Base-by-base conservation (phyloP, 495 filamentous ascomycete genomes). In the Lasiosphaeria hispida region DNA sequence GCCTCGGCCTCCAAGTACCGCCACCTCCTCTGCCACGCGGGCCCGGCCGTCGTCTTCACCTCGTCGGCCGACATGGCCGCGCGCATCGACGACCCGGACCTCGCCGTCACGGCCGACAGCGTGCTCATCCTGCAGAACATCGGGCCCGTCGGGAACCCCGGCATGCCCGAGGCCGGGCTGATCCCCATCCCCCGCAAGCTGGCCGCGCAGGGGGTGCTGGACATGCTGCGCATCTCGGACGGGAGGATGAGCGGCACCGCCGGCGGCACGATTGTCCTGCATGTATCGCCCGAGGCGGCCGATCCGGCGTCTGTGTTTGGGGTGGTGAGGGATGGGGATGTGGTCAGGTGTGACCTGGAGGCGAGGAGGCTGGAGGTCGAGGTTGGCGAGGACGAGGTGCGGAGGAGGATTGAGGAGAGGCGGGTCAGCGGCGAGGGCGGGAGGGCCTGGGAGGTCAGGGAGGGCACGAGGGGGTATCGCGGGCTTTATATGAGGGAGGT, bases 241-340 rank as follows among this genome's bases (percentile, higher is more conserved):
- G 85, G 86, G 0, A 68, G 86, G 10, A 87, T 89, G 84, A 84
- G 80, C 37, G 85, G 86, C 0, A 89, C 85, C 0, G 86, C 86
- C 0, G 85, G 84, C 0, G 85, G 86, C 1, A 88, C 84, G 0
- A 85, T 89, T n/a, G 74, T 86, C 0, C 69, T 89, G 39, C 85
- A 88, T 65, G 76, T 88, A 2, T 81, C 80, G 14, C 86, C 85
- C 0, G 86, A 89, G 66, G 78, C 81, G 36, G 83, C 75, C 4
- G 64, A 84, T 36, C 79, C 82, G 8, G 72, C 63, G 34, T 80
- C 75, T n/a, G 80, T 80, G 33, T 73, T 87, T 44, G 85, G 84
- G 0, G 68, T 85, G n/a, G 75, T 88, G 37, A 61, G 76, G 58
- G 80, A 83, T 34, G 83, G 85, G 4, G 85, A 87, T 61, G 37